Base-by-base conservation (phyloP, 345 rosid species). In the Clarkia xantiana region DNA sequence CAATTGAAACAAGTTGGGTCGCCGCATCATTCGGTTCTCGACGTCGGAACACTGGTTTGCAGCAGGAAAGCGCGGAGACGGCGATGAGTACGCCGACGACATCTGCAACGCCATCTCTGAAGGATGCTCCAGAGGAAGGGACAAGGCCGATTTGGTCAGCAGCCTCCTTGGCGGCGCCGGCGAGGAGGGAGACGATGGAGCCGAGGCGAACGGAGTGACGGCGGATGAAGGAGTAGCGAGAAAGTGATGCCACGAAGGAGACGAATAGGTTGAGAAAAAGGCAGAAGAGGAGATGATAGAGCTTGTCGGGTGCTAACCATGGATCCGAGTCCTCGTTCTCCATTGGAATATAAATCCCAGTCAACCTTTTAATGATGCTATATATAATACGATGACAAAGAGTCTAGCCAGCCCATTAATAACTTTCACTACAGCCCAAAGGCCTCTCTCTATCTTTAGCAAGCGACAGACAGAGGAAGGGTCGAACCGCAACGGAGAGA, bases 111-210 rank as follows among this genome's bases (percentile, higher is more conserved):
- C 80, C 94, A 60, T 90, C 97, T 67, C 70, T 81, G 19, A 72
- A 42, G 6, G 97, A 90, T 18, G 95, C 95, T 2, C 91, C 94
- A 11, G 95, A 74, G 10, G 97, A 90, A 11, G 81, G 91, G 70
- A 90, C 81, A 54, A 78, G 0, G 1, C 91, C 88, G 45, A 90
- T 46, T 5, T 90, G 91, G 56, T 90, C 91, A n/a, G 82, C 95
- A 10, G 74, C 79, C 70, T 90, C 94, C 69, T 90, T 90, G 66
- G 88, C 82, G 11, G 91, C 94, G 42, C 97, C 97, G 54, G 88
- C 84, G 45, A 70, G 44, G 58, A 86, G 88, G 43, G 97, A 86
- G 60, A 78, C 61, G 6, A 69, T 58, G 50, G 94, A 83, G 47
- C 95, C 97, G 67, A 76, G 46, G 57, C 61, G 51, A 20, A 83